These are phyloP conservation scores for Puccinia hordei DNA, from an alignment of 1,284 basidiomycete genomes.

Conservation along the genomic window DNA sequence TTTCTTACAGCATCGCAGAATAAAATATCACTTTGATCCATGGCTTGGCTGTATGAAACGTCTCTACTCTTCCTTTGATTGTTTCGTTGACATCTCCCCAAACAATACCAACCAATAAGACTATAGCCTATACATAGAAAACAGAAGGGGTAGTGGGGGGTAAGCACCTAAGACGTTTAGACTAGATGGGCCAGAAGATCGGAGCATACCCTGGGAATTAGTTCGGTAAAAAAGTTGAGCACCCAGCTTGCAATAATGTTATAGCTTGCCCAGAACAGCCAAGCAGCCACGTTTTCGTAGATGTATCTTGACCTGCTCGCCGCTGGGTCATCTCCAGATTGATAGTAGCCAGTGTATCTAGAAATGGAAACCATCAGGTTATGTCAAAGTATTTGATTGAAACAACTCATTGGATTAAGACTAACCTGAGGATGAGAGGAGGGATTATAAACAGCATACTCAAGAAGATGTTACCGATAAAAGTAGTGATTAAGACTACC, in stretches of 20 bases:
- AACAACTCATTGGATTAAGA: too few species aligned
- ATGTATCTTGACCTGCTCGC: not conserved
- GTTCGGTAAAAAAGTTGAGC: conserved; percentile 35
- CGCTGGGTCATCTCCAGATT: conserved; percentile 2
- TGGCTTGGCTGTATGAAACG: conserved; percentile 69
- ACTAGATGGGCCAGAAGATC: conserved; percentile 58
- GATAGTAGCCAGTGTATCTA: conserved; percentile 29
- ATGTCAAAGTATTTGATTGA: conserved; percentile 12
- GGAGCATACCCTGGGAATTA: conserved; percentile 32
- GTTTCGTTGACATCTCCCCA: conserved; percentile 75
- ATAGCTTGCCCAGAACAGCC: conserved; percentile 75
- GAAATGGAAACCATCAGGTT: too few species aligned
- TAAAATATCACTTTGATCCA: conserved; percentile 58
- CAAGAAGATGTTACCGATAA: conserved; percentile 45
- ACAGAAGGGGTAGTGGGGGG: too few species aligned
- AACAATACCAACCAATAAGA: conserved; percentile 64
- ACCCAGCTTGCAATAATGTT: conserved; percentile 73
- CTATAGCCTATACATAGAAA: conserved; percentile 55
- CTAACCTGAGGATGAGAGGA: conserved; percentile 33
- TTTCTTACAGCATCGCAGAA: conserved; percentile 40
- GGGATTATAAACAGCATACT: conserved; percentile 25
- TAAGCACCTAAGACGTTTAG: too few species aligned
- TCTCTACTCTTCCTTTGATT: conserved; percentile 69
- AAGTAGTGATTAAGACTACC: conserved; percentile 37
- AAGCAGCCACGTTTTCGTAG: conserved; percentile 69